Percentiles rank a stretch among this genome's conserved stretches.
Conservation (phyloP, 164 flowering plant genomes). For the Kalanchoe fedtschenkoi region DNA sequence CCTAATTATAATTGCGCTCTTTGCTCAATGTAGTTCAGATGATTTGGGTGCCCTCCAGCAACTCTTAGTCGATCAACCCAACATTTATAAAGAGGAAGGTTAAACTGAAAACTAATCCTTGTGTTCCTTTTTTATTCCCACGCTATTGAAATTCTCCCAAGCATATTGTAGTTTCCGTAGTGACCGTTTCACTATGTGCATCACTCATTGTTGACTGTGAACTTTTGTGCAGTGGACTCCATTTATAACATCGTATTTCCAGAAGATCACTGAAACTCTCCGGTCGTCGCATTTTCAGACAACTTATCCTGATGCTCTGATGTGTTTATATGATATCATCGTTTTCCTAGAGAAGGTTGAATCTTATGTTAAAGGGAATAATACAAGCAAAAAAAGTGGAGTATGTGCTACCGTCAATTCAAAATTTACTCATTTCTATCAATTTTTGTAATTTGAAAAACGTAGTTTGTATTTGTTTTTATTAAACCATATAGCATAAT, state of each 20-base stretch:
- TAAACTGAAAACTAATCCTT: conserved; percentile 2
- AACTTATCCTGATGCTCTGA: background rate
- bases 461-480: too few species aligned
- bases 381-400: too few species aligned
- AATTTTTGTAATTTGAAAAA: too few species aligned
- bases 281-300: background rate
- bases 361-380: too few species aligned
- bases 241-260: conserved; percentile 26
- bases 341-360: too few species aligned
- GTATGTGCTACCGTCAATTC: too few species aligned
- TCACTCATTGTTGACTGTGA: background rate
- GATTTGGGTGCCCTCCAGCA: conserved; percentile 58
- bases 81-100: conserved; percentile 77
- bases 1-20: background rate
- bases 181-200: background rate
- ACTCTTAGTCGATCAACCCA: conserved; percentile 81
- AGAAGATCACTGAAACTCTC: conserved; percentile 9
- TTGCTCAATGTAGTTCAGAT: conserved; percentile 27
- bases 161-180: too few species aligned
- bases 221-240: conserved; percentile 23
- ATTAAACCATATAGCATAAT: too few species aligned
- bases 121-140: background rate
- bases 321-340: too few species aligned
- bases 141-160: background rate
- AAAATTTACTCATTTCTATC: too few species aligned